Evolutionary conservation across 148 eudicot species (phyloP).

Genomic region (Camellia lanceoleosa): DNA sequence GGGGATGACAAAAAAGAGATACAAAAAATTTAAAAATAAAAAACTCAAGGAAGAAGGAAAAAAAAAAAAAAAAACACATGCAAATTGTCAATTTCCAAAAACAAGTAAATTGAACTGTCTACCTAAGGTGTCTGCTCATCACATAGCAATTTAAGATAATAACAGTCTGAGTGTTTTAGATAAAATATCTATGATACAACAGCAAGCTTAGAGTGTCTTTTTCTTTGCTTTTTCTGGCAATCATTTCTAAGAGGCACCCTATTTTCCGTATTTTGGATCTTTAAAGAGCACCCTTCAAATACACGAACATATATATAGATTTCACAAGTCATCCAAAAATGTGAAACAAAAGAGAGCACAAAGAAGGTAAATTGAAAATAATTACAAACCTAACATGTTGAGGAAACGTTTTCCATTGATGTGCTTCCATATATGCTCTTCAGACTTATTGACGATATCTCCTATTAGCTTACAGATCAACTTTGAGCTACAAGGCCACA

Average conservation of each 20-base stretch:
- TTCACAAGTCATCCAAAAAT: background rate
- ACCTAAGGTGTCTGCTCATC: no score
- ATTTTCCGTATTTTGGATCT: background rate
- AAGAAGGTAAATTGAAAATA: background rate
- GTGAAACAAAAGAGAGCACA: constrained; percentile 10
- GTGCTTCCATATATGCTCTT: constrained; percentile 48
- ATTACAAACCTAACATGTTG: constrained; percentile 68
- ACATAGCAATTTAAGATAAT: no score
- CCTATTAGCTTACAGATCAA: constrained; percentile 82
- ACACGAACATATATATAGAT: background rate
- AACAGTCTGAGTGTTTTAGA: background rate
- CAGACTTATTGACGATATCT: constrained; percentile 66
- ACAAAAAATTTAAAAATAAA: no score
- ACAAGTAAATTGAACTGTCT: background rate
- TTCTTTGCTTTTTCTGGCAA: background rate
- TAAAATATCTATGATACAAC: background rate
- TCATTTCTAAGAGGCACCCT: background rate
- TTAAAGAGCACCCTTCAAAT: background rate
- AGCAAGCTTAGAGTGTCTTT: background rate
- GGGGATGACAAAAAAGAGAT: no score
- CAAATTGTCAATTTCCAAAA: background rate
- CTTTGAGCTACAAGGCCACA: constrained; percentile 53
- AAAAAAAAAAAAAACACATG: background rate
- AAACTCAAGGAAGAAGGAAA: no score
- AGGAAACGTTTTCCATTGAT: constrained; percentile 83